Percentiles rank a stretch among this genome's conserved stretches.
These are phyloP conservation scores for Colletotrichum limetticola DNA, from an alignment of 2,329 filamentous ascomycete genomes.

Conservation along the genomic window DNA sequence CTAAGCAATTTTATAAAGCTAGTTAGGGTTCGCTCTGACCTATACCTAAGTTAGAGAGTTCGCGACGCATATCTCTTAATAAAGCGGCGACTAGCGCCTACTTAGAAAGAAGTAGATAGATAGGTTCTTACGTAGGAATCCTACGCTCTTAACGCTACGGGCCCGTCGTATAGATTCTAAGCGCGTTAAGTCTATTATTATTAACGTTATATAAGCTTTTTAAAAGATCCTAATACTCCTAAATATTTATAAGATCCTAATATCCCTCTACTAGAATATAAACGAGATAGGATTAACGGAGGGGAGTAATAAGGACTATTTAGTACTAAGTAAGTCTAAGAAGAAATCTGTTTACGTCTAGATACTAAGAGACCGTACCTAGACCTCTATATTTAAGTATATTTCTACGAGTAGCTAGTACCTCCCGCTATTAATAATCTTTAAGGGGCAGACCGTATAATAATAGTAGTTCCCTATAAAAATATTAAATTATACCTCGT, in stretches of 20 bases:
- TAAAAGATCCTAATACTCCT: not conserved
- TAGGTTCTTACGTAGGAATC: not conserved
- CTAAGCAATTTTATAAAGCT: not conserved
- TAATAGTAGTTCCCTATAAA: slow-evolving; percentile 30
- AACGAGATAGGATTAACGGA: slow-evolving; percentile 26
- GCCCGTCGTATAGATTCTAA: not conserved
- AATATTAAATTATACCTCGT: slow-evolving; percentile 29
- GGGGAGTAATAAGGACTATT: slow-evolving; percentile 9
- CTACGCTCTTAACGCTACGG: fast-evolving
- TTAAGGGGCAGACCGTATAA: slow-evolving; percentile 35
- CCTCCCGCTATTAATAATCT: slow-evolving; percentile 34
- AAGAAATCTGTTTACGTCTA: slow-evolving; percentile 18
- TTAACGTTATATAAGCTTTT: not conserved
- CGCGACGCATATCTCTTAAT: fast-evolving
- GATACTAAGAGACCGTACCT: slow-evolving; percentile 29
- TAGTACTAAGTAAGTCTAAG: slow-evolving; percentile 15
- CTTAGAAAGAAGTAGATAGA: not conserved
- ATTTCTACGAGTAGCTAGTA: slow-evolving; percentile 24
- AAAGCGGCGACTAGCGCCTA: fast-evolving
- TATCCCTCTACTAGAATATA: not conserved
- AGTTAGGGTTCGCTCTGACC: not conserved
- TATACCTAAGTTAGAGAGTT: not conserved
- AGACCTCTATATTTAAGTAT: slow-evolving; percentile 36
- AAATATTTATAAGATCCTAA: not conserved
- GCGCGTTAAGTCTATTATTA: not conserved